Evolutionary conservation across 345 rosid genomes (phyloP), one percentile per base, ranked within the genome.

Genomic region (Populus tremula): DNA sequence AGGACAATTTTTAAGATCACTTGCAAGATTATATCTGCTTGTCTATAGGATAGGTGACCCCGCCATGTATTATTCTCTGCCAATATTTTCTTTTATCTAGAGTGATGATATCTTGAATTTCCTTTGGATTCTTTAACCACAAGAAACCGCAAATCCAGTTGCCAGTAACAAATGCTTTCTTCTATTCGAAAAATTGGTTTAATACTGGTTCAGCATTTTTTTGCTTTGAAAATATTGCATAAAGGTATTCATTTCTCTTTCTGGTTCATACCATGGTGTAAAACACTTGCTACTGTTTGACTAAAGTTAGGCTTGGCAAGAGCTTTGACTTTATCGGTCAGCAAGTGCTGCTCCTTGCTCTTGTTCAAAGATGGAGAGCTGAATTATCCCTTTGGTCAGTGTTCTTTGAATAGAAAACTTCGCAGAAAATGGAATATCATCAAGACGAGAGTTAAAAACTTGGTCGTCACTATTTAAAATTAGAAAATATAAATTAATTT

Each of bases 1-100:
- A 93, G 87, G 93, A 96, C 80, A 82, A 88, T 54, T 96, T 92
- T 83, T 89, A 76, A 76, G 85, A 77, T 66, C 43, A 39, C 38
- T 35, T 43, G 35, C 23, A 36, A 13, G 7, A 33, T 45, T 39
- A 49, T 67, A 49, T 67, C 20, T 71, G 43, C 53, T 78, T 76
- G 76, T 87, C 90, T 85, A 90, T 87, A 91, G 89, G 69, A 72
- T 78, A 73, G 82, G 63, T 71, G 70, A 84, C 47, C 5, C 27
- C n/a, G 18, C 16, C 23, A 8, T 63, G 59, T 45, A 21, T 56
- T 25, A 18, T 43, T 59, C 8, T 47, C 29, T 70, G 2, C 36
- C 72, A 69, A n/a, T 43, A 25, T n/a, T 9, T 69, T 69, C 36
- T 74, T 59, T 64, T 59, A 63, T 25, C 65, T 74, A 74, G 53